Evolutionary conservation across 345 rosid genomes (phyloP).

Genomic region (Ceriops tagal): DNA sequence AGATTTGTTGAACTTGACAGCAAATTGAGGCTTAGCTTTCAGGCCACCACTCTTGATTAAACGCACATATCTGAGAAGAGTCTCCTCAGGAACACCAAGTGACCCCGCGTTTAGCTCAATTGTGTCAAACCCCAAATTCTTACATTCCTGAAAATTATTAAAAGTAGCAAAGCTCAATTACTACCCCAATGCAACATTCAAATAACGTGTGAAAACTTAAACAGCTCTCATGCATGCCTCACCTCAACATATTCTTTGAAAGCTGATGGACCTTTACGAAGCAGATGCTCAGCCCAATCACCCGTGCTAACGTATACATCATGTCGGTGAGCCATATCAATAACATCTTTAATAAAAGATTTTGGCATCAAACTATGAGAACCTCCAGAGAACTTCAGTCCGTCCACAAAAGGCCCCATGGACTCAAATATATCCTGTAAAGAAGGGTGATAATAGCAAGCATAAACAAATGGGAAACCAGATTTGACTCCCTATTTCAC

Average conservation of each 20-base stretch:
- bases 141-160: conserved; percentile 56
- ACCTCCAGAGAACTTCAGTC: conserved; percentile 84
- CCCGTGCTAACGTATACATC: conserved; percentile 84
- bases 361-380: conserved; percentile 78
- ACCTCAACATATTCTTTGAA: conserved; percentile 81
- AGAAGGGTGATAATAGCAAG: background rate
- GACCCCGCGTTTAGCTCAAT: conserved; percentile 74
- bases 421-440: conserved; percentile 76
- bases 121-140: conserved; percentile 80
- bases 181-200: background rate
- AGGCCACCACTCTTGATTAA: conserved; percentile 75
- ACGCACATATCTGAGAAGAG: conserved; percentile 77
- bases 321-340: conserved; percentile 69
- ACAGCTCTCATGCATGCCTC: background rate
- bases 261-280: conserved; percentile 64
- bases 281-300: conserved; percentile 86
- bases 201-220: background rate
- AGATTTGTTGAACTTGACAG: conserved; percentile 67
- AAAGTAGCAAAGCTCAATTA: conserved; percentile 6
- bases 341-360: conserved; percentile 59
- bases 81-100: conserved; percentile 81
- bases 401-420: conserved; percentile 85
- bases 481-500: no score
- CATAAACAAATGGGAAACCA: background rate
- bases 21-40: conserved; percentile 77